Base-by-base conservation (phyloP, 2,329 filamentous ascomycete species). In the Knoxdaviesia proteae region DNA sequence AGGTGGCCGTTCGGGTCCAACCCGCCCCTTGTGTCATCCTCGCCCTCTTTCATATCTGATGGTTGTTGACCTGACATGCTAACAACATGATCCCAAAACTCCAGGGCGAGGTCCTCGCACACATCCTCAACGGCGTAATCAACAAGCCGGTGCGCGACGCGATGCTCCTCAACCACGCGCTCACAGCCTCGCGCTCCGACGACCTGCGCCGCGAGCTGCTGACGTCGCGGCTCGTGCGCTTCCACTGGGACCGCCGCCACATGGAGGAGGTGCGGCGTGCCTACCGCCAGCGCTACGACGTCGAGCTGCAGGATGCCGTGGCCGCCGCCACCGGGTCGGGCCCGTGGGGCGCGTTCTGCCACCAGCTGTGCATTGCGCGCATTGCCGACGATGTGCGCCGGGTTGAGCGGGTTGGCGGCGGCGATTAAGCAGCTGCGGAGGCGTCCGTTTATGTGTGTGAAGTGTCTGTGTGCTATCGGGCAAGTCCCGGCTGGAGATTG, bases 61-160 rank as follows among this genome's bases (percentile, higher is more conserved):
- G 30, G 34, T n/a, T 43, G 34, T n/a, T 43, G 47, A 39, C 48
- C n/a, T 36, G 34, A 48, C 36, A 33, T 38, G 4, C 34, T 39
- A 40, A 52, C 46, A 20, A 20, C 20, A 3, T 20, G 20, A 20
- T 20, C 20, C 20, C 11, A 31, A 4, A 39, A 9, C 34, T 43
- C 6, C 50, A 94, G 87, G 90, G 90, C 49, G 90, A 98, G 63
- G 77, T 93, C 20, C 75, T 96, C 35, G 84, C 86, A 0, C 90
- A 96, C 59, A 84, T 96, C 51, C 78, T 98, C 54, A 94, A 96
- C 61, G 90, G 90, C 53, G 77, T 93, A 45, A 93, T 96, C 63
- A 96, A 96, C 63, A 82, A 82, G 46, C 87, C 90, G 5, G 84
- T 93, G 48, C 83, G 90, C 44, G 90, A 96, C 58, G 84, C 88